Base-by-base conservation (phyloP, 768 basidiomycete species). In the Boletus rubescentipes region DNA sequence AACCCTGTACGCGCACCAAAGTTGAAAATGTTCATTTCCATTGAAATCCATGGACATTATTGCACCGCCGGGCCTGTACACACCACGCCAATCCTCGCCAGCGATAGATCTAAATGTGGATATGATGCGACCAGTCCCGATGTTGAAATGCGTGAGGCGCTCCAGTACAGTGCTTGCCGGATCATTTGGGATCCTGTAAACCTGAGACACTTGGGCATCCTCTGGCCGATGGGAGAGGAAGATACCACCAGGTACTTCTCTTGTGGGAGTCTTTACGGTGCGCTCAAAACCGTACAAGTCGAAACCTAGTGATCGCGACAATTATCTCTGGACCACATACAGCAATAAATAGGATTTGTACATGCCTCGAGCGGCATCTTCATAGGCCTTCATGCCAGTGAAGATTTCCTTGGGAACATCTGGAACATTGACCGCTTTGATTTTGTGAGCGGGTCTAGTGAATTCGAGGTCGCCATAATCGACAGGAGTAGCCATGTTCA, bases 31-130 rank as follows among this genome's bases (percentile, higher is more conserved):
- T 38, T 76, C 73, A 36, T 70, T 76, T 44, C 74, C 74, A 30
- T 71, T 68, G 26, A 75, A 70, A 47, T 76, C 74, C 73, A 76
- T 75, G 5, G 69, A 56, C 64, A 76, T 67, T 35, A 75, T 64
- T 1, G 71, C 66, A 8, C 74, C 73, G 14, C 72, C 71, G 23
- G 62, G 50, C 35, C 74, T 73, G 59, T 65, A 70, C 26, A 66
- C 54, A 9, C 75, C 73, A 39, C 72, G 65, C 75, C 74, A 76
- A 51, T 76, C 73, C n/a, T 77, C 76, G 5, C 72, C 73, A 16
- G 40, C 40, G 30, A 77, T 68, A 1, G 73, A 52, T 30, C n/a
- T 18, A 48, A 75, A 73, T 5, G 50, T 46, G 15, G 59, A 59
- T 53, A 77, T 70, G 9, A 60, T 72, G 16, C 76, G 64, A 8